phyloP scores from a whole-genome alignment of 2,329 filamentous ascomycete species.

The Epichloe scottii region DNA sequence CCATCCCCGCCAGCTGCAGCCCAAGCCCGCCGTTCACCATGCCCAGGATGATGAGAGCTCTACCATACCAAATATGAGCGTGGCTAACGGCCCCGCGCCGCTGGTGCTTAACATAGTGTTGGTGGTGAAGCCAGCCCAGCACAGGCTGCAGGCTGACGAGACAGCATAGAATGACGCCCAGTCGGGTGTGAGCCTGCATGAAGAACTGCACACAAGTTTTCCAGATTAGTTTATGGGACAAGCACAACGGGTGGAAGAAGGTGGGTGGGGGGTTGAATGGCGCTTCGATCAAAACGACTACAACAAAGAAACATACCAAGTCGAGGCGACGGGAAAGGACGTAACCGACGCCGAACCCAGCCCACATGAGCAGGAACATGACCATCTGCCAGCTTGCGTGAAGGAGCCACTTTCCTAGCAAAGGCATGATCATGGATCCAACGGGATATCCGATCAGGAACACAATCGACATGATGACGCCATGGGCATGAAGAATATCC shows the following conservation, averaged over 20 bases:
- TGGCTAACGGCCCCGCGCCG: constrained; percentile 39
- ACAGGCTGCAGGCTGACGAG: constrained; percentile 45
- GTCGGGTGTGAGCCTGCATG: constrained; percentile 36
- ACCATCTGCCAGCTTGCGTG: constrained; percentile 44
- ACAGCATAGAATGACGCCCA: constrained; percentile 42
- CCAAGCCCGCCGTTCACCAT: constrained; percentile 53
- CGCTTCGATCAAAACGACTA: not conserved
- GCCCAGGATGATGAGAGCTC: constrained; percentile 43
- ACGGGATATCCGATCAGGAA: constrained; percentile 48
- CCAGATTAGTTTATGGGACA: too few species aligned
- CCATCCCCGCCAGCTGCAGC: constrained; percentile 33
- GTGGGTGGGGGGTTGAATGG: too few species aligned
- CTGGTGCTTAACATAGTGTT: constrained; percentile 34
- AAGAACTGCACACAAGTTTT: constrained; percentile 31
- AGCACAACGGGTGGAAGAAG: too few species aligned
- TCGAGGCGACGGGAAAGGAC: constrained; percentile 28
- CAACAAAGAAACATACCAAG: constrained; percentile 25
- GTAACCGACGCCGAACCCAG: constrained; percentile 45
- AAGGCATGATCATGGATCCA: constrained; percentile 46
- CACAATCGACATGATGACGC: constrained; percentile 47
- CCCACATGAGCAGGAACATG: constrained; percentile 46
- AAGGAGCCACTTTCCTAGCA: constrained; percentile 43
- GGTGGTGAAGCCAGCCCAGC: constrained; percentile 46
- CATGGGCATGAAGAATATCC: constrained; percentile 33
- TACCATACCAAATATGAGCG: constrained; percentile 50